A percentile compares a stretch with the other conserved stretches of the same genome.
Conservation (phyloP, 441 rosid species). For the Adansonia gregorii region DNA sequence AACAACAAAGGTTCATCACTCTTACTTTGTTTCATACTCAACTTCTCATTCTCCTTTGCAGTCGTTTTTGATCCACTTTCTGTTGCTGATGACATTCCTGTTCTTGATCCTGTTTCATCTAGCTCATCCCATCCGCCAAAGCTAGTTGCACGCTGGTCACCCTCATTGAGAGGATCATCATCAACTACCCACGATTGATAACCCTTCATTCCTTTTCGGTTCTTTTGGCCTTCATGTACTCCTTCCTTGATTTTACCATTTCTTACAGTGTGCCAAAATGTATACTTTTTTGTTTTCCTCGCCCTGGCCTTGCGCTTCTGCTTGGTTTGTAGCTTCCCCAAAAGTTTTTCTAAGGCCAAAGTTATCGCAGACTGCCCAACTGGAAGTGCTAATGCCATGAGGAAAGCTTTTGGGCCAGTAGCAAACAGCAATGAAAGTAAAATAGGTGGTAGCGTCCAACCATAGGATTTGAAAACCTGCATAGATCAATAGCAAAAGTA, state of each 20-base stretch:
- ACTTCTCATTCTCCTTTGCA: slow-evolving; percentile 35
- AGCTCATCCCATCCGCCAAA: slow-evolving; percentile 89
- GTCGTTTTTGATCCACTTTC: slow-evolving; percentile 31
- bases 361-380: slow-evolving; percentile 50
- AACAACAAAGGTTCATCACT: slow-evolving; percentile 59
- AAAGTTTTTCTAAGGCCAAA: slow-evolving; percentile 50
- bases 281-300: slow-evolving; percentile 41
- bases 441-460: slow-evolving; percentile 67
- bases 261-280: slow-evolving; percentile 29
- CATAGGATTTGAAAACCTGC: slow-evolving; percentile 74
- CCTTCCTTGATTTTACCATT: slow-evolving; percentile 32
- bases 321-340: slow-evolving; percentile 30
- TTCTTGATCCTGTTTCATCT: slow-evolving; percentile 33
- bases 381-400: slow-evolving; percentile 50
- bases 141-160: slow-evolving; percentile 28
- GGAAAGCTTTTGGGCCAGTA: slow-evolving; percentile 77
- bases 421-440: slow-evolving; percentile 54
- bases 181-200: slow-evolving; percentile 42
- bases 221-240: slow-evolving; percentile 29
- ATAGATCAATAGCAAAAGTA: slow-evolving; percentile 32
- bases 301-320: slow-evolving; percentile 35
- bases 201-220: slow-evolving; percentile 30
- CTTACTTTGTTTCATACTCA: slow-evolving; percentile 42
- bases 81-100: slow-evolving; percentile 26
- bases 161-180: slow-evolving; percentile 34